phyloP scores from a whole-genome alignment of 108 stramenopile species.

The Cyclotella kingstonii region DNA sequence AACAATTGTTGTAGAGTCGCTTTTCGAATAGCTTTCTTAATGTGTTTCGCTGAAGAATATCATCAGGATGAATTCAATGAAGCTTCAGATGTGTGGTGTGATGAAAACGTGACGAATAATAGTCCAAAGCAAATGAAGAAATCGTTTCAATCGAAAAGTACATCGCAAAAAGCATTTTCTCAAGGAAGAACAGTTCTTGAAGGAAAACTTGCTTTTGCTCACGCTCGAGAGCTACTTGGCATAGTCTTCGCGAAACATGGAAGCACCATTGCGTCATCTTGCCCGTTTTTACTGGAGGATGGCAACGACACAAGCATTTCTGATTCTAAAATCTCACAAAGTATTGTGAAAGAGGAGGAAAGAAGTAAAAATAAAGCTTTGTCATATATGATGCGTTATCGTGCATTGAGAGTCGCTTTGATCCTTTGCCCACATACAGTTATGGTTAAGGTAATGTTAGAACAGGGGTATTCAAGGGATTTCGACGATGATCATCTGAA shows the following conservation, averaged over 20 bases:
- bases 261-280: conserved; percentile 28
- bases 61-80: conserved; percentile 16
- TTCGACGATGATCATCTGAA: conserved; percentile 37
- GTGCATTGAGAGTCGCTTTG: conserved; percentile 73
- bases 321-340: not conserved
- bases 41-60: conserved; percentile 69
- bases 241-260: conserved; percentile 71
- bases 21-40: conserved; percentile 78
- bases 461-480: conserved; percentile 46
- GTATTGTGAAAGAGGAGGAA: conserved; percentile 10
- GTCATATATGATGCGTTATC: conserved; percentile 86
- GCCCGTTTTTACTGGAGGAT: conserved; percentile 37
- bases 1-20: conserved; percentile 43
- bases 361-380: conserved; percentile 32
- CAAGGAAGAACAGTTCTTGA: conserved; percentile 38
- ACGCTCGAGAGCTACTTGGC: conserved; percentile 66
- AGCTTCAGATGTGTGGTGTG: conserved; percentile 5
- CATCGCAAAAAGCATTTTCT: conserved; percentile 4
- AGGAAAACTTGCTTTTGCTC: conserved; percentile 43
- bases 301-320: conserved; percentile 20
- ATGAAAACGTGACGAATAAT: conserved; percentile 50
- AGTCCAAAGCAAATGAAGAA: conserved; percentile 11
- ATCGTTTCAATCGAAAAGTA: conserved; percentile 9
- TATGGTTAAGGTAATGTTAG: conserved; percentile 55
- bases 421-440: conserved; percentile 79